Base-by-base conservation (phyloP, 2,329 filamentous ascomycete genomes). In the Drechslerella coelobrocha region DNA sequence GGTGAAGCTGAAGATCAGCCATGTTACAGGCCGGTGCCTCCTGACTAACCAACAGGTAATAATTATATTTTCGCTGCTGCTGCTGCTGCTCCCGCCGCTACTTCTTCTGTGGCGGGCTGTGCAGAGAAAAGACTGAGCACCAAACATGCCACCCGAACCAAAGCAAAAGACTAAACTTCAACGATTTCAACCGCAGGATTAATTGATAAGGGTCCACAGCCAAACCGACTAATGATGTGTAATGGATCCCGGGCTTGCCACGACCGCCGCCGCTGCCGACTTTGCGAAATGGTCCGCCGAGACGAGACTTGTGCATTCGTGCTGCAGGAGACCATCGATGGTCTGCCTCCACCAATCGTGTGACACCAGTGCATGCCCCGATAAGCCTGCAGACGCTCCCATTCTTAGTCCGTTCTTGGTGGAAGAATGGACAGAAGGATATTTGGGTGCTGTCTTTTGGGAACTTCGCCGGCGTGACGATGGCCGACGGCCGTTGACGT, bases 401-500 rank as follows among this genome's bases (percentile, higher is more conserved):
- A n/a, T n/a, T n/a, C n/a, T n/a, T n/a, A n/a, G n/a, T n/a, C n/a
- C n/a, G n/a, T n/a, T n/a, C 50, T 53, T 34, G 50, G 50, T 53
- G n/a, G 31, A 53, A 34, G 27, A 53, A 53, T 2, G 47, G 23
- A 24, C 2, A n/a, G 19, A 51, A 19, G 6, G 9, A 21, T 7
- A 23, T 5, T 6, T 2, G 10, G 10, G 17, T 27, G 9, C 24
- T 51, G 47, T 26, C 23, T 10, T 2, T 10, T n/a, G 41, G 41
- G 7, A 24, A 2, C 29, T 47, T 61, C 8, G 56, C 26, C 57
- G 66, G 66, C 45, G 59, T 71, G 66, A 71, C 66, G 59, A 57
- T 31, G 59, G 47, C 66, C 66, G 57, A 50, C 54, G 51, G 37
- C 53, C 45, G 21, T 71, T 71, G 66, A 71, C 59, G 66, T 71